Conservation (phyloP, 2,329 filamentous ascomycete genomes). For the Trichocomaceae sp. region DNA sequence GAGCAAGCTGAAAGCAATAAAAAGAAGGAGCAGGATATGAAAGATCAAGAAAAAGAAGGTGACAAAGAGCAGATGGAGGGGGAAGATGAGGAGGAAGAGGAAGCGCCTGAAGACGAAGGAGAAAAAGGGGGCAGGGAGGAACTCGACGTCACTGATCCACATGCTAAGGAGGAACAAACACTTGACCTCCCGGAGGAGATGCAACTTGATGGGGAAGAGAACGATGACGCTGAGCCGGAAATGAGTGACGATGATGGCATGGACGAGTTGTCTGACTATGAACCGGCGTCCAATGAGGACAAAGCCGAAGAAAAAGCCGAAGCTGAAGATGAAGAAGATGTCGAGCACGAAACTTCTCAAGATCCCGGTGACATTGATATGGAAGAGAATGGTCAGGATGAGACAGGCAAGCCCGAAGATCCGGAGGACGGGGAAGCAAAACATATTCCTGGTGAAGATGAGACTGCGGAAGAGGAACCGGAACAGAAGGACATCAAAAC, state of each 20-base stretch:
- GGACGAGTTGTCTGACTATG: constrained; percentile 42
- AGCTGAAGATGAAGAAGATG: constrained; percentile 21
- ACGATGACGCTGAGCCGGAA: constrained; percentile 50
- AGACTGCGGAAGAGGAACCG: constrained; percentile 38
- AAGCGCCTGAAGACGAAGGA: constrained; percentile 51
- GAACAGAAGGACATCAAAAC: constrained; percentile 45
- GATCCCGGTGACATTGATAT: constrained; percentile 27
- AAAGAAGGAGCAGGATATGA: constrained; percentile 45
- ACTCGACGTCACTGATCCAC: constrained; percentile 61
- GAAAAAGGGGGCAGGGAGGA: constrained; percentile 59
- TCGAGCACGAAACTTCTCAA: constrained; percentile 25
- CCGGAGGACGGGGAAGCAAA: constrained; percentile 30
- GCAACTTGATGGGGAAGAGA: constrained; percentile 65
- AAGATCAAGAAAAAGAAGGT: constrained; percentile 47
- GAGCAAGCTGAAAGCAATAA: constrained; percentile 59
- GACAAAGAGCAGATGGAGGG: constrained; percentile 51
- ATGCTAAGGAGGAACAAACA: constrained; percentile 73
- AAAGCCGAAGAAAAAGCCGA: constrained; percentile 21
- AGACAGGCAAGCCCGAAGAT: constrained; percentile 32
- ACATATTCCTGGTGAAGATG: constrained; percentile 41
- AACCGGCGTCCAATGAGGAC: constrained; percentile 31
- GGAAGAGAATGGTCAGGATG: constrained; percentile 37
- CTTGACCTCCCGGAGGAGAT: constrained; percentile 83
- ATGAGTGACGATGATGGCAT: constrained; percentile 38
- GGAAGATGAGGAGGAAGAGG: constrained; percentile 38